A percentile compares a stretch with the other conserved stretches of the same genome.
phyloP scores from a whole-genome alignment of 2,329 filamentous ascomycete species.

The Cadophora gregata region DNA sequence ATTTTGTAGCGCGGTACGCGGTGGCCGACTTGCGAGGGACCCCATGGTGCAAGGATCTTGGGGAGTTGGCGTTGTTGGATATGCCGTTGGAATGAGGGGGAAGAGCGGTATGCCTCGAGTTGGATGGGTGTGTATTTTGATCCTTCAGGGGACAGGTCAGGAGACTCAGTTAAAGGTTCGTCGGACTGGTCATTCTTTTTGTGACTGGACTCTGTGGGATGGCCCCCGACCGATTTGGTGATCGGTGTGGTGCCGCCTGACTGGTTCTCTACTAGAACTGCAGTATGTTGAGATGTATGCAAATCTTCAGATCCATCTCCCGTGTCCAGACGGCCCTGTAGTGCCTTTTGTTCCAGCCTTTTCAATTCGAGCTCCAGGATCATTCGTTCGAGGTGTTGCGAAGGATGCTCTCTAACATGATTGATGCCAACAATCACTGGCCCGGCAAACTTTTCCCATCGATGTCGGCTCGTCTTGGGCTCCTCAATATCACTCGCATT shows the following conservation, averaged over 20 bases:
- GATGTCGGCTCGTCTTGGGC: background rate
- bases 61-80: background rate
- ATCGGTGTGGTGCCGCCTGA: background rate
- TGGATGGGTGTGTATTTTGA: background rate
- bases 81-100: background rate
- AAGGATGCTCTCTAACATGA: constrained; percentile 16
- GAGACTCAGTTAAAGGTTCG: background rate
- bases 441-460: constrained; percentile 23
- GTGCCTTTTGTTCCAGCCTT: background rate
- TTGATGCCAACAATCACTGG: constrained; percentile 22
- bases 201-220: background rate
- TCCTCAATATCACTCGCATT: background rate
- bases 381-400: background rate
- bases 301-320: background rate
- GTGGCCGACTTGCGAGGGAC: constrained; percentile 5
- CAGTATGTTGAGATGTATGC: background rate
- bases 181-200: background rate
- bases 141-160: background rate
- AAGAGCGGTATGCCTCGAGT: constrained; percentile 8
- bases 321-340: background rate
- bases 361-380: background rate
- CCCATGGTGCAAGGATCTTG: background rate
- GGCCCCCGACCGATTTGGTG: background rate
- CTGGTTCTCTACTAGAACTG: background rate
- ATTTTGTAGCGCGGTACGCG: constrained; percentile 7